Evolutionary conservation across 345 rosid genomes (phyloP).

Genomic region (Lepidium sativum): DNA sequence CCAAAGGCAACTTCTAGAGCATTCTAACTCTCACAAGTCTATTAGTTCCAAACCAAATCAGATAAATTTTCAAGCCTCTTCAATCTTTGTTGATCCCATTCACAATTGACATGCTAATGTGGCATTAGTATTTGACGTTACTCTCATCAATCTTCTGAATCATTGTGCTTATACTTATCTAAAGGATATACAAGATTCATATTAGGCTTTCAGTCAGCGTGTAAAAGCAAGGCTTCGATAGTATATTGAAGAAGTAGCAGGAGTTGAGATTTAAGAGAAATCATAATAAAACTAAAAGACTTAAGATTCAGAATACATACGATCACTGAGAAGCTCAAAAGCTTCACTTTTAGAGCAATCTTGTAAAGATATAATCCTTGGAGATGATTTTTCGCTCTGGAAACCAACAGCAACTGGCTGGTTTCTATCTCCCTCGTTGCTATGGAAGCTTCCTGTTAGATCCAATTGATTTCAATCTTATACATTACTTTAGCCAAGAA

Average conservation of each 20-base stretch:
- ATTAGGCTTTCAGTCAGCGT: not conserved
- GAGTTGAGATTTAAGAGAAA: not conserved
- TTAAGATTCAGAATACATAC: constrained; percentile 33
- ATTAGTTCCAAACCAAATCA: not conserved
- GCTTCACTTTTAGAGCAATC: constrained; percentile 64
- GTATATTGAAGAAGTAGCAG: not conserved
- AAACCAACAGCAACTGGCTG: constrained; percentile 27
- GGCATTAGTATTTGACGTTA: not conserved
- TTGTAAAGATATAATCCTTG: constrained; percentile 34
- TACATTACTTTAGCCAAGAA: not conserved
- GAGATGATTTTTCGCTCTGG: constrained; percentile 27
- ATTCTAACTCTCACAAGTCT: not conserved
- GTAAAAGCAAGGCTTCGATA: not conserved
- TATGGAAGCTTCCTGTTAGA: constrained; percentile 33
- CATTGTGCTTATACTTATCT: not conserved
- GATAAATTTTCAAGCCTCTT: not conserved
- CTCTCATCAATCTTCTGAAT: not conserved
- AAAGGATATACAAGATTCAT: not conserved
- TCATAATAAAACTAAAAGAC: not conserved
- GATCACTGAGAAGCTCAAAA: constrained; percentile 49
- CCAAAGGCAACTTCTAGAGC: not conserved
- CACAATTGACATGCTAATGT: not conserved
- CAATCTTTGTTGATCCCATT: not conserved
- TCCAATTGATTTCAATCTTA: constrained; percentile 39
- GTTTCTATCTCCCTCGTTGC: constrained; percentile 48